Percentiles rank a stretch among this genome's conserved stretches.
These are phyloP conservation scores for Castanopsis chinensis DNA, from an alignment of 306 rosid species.

Conservation along the genomic window DNA sequence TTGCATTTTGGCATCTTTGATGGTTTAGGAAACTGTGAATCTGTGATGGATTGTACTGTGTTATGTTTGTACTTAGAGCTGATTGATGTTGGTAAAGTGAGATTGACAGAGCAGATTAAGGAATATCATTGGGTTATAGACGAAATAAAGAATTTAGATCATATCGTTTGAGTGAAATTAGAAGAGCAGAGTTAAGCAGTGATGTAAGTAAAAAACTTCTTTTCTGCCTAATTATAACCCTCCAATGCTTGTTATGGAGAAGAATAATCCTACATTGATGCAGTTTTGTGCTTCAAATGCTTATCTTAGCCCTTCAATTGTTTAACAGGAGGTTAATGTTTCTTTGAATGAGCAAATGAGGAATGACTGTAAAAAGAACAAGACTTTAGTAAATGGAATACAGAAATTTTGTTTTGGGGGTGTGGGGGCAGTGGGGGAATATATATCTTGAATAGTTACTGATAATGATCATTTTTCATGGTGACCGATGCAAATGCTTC, in stretches of 20 bases:
- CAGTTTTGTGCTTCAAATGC: not conserved
- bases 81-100: not conserved
- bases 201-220: not conserved
- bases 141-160: not conserved
- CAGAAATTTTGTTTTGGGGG: not conserved
- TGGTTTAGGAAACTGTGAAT: not conserved
- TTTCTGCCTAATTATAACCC: not conserved
- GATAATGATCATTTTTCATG: not conserved
- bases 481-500: not conserved
- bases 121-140: not conserved
- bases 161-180: not conserved
- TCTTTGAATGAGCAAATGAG: not conserved
- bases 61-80: not conserved
- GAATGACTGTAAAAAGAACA: not conserved
- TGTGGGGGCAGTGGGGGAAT: not conserved
- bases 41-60: not conserved
- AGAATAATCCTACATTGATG: not conserved
- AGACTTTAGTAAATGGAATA: not conserved
- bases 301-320: not conserved
- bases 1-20: not conserved
- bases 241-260: not conserved
- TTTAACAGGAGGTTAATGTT: not conserved
- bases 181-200: not conserved
- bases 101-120: not conserved
- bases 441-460: slow-evolving; percentile 1